Conservation (phyloP, 2,329 filamentous ascomycete species). For the Colletotrichum sp. region DNA sequence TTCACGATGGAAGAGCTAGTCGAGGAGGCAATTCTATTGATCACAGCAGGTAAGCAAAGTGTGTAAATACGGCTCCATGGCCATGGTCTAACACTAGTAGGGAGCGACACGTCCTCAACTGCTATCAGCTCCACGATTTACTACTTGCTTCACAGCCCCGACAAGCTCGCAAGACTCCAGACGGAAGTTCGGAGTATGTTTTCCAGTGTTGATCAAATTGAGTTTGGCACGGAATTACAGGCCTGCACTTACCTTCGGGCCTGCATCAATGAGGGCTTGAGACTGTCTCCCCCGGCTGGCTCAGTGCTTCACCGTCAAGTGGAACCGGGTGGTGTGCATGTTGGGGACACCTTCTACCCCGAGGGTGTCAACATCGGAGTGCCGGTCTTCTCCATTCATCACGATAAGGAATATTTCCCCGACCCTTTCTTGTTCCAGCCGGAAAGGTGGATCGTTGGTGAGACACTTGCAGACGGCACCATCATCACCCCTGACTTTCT, state of each 20-base stretch:
- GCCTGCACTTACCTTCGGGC: constrained; percentile 4
- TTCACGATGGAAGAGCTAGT: constrained; percentile 8
- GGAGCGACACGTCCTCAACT: constrained; percentile 2
- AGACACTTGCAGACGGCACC: not conserved
- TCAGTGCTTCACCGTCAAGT: not conserved
- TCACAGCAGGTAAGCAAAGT: not conserved
- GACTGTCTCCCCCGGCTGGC: not conserved
- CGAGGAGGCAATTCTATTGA: constrained; percentile 3
- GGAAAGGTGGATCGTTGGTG: not conserved
- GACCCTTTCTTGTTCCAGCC: not conserved
- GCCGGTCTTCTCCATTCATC: constrained; percentile 2
- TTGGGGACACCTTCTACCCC: not conserved
- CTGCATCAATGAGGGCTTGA: not conserved
- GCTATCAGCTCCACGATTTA: not conserved
- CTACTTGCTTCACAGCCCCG: not conserved
- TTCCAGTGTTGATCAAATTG: not conserved
- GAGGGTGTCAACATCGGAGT: constrained; percentile 1
- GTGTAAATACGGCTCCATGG: not conserved
- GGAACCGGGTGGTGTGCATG: not conserved
- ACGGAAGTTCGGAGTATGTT: not conserved
- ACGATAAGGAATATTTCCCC: not conserved
- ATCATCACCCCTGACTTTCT: not conserved
- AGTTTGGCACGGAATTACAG: not conserved
- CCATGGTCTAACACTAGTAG: not conserved
- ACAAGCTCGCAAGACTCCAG: not conserved